Base-by-base conservation (phyloP, 2,329 filamentous ascomycete genomes). In the Exophiala dermatitidis region DNA sequence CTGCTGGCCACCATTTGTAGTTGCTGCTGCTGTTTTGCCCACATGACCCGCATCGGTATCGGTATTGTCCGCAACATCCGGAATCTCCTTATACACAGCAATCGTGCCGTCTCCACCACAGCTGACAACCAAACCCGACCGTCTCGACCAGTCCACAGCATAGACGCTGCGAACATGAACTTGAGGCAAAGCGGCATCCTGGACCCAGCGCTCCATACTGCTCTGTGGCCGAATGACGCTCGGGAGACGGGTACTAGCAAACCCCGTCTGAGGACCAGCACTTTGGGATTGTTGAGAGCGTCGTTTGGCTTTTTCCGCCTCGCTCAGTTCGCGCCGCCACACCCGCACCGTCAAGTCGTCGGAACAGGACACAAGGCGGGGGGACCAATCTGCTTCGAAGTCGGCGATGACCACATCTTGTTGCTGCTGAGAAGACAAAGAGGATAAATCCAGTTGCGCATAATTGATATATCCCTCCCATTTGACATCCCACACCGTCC, bases 401-500 rank as follows among this genome's bases (percentile, higher is more conserved):
- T 66, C 37, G 65, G 57, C 3, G 1, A 48, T 47, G 4, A 42
- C 50, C 5, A 43, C 48, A 8, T 48, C 26, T n/a, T 41, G 41
- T n/a, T 50, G 34, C 8, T 51, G 42, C 36, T 43, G 38, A 28
- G 52, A 38, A 12, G 50, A 36, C 6, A 36, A 38, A 28, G 48
- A 32, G 9, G 41, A 26, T 19, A 52, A 48, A 41, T 58, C 38
- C 33, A 57, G 47, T 3, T 47, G 12, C 4, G 52, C 28, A 37
- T 59, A 56, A 33, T 61, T 57, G 49, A 63, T 55, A 44, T 57
- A 44, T 4, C 36, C 29, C 62, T 84, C 81, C 68, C 82, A 84
- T 50, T 90, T 84, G 9, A 96, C 68, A 60, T 83, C 86, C 93
- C 93, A 98, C 7, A 97, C 90, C 2, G 93, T 98, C 1, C 85